Base-by-base conservation (phyloP, 2,329 filamentous ascomycete genomes). In the Acrocalymma vagum region DNA sequence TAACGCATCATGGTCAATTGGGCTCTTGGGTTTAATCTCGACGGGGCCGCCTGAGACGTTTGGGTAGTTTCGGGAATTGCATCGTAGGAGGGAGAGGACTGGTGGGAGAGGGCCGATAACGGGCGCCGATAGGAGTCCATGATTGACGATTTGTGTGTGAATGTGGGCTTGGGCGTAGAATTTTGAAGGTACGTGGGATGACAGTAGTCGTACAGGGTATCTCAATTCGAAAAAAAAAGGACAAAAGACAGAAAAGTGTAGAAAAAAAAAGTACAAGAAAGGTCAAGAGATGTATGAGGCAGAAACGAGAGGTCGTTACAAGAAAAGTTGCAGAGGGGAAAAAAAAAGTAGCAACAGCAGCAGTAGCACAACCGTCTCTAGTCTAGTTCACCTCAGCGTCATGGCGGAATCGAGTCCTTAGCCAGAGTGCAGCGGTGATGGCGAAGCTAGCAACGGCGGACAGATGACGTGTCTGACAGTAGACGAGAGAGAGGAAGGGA, bases 1-100 rank as follows among this genome's bases (percentile, higher is more conserved):
- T 70, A 72, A 51, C 69, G 68, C 52, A 70, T 68, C 63, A 73
- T 58, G 53, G 70, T 72, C 52, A 72, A 66, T 55, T 71, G 64
- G 45, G 68, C 66, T 63, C 63, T 62, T 44, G 67, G 65, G 33
- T 67, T 63, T 37, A 70, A 55, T 29, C 62, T 57, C 28, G 66
- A 64, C 30, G 65, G 52, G 47, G 52, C 57, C 29, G 60, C 53
- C 32, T 55, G 55, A 13, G 42, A 38, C 13, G 33, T 38, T 31
- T 54, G 60, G 26, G 23, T 44, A 21, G 45, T 36, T 24, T 53
- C 44, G 31, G 39, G 38, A 21, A 51, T 33, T 23, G 45, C 52
- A 33, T 56, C 53, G 36, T 30, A 22, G 30, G 28, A n/a, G n/a
- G n/a, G 38, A 40, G 31, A 26, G 29, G 44, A 48, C 41, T 32